A percentile compares a stretch with the other conserved stretches of the same genome.
Evolutionary conservation across 2,329 filamentous ascomycete species (phyloP).

Genomic region (Ophiostoma ips): DNA sequence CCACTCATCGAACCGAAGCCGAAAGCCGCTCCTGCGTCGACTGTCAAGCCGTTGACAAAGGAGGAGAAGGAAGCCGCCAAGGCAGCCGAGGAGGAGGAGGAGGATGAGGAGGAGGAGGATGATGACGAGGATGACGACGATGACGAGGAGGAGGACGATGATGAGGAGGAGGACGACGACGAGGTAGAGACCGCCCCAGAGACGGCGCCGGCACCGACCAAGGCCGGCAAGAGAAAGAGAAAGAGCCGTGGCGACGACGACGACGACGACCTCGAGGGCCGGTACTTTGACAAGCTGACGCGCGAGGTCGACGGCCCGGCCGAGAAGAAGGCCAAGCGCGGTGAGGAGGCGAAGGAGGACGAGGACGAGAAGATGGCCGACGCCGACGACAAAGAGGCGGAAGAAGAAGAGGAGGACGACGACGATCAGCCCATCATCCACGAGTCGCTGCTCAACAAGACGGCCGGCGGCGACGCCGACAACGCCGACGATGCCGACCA

Average conservation of each 20-base stretch:
- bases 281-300: constrained; percentile 53
- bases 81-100: constrained; percentile 7
- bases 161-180: constrained; percentile 19
- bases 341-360: constrained; percentile 22
- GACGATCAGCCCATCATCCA: constrained; percentile 4
- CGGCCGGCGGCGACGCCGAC: constrained; percentile 22
- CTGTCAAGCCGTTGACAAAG: constrained; percentile 6
- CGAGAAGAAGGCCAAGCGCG: constrained; percentile 38
- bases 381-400: constrained; percentile 36
- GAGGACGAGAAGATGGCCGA: constrained; percentile 21
- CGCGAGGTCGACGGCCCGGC: constrained; percentile 28
- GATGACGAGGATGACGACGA: constrained; percentile 7
- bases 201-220: constrained; percentile 24
- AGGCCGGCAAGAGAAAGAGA: constrained; percentile 49
- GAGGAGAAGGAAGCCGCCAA: constrained; percentile 4
- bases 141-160: constrained; percentile 12
- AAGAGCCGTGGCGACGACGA: constrained; percentile 38
- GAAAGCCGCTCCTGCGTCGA: neutral
- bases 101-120: neutral
- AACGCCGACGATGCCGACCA: constrained; percentile 25
- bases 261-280: constrained; percentile 55
- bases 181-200: constrained; percentile 20
- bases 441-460: constrained; percentile 6
- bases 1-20: constrained; percentile 8
- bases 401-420: constrained; percentile 19